Percentiles rank a stretch among this genome's conserved stretches.
These are phyloP conservation scores for Cyanidium caldarium DNA, from an alignment of 23 red algal genomes.

Conservation along the genomic window DNA sequence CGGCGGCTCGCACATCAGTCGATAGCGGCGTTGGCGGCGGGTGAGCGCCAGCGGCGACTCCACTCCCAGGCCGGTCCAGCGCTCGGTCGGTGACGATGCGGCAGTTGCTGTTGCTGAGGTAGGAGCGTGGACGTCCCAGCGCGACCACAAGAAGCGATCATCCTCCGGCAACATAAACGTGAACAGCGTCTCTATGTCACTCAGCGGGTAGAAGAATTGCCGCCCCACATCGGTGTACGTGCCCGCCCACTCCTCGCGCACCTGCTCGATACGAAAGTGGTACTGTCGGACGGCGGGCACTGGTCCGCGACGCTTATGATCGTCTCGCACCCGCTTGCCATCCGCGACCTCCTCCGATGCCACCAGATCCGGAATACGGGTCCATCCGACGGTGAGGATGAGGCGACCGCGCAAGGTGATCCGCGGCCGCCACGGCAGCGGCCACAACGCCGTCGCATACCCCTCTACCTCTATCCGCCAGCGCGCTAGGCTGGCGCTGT, in stretches of 20 bases:
- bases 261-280: too few relatives aligned
- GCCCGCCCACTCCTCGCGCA: too few relatives aligned
- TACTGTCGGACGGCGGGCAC: background rate
- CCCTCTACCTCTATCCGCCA: too few relatives aligned
- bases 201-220: too few relatives aligned
- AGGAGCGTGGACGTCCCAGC: background rate
- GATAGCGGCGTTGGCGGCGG: background rate
- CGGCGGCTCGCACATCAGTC: background rate
- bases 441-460: background rate
- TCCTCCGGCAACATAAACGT: background rate
- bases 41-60: background rate
- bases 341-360: background rate
- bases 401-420: background rate
- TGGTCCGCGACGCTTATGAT: background rate
- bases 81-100: background rate
- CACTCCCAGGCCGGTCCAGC: background rate
- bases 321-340: background rate
- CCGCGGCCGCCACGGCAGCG: slow-evolving; percentile 1
- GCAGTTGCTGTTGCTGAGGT: background rate
- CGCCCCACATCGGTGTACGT: too few relatives aligned
- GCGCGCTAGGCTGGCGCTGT: too few relatives aligned
- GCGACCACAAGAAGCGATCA: background rate
- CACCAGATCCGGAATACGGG: background rate
- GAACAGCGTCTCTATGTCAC: background rate
- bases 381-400: background rate